A percentile compares a stretch with the other conserved stretches of the same genome.
Conservation (phyloP, 1,284 basidiomycete genomes). For the Sutorius eximius region DNA sequence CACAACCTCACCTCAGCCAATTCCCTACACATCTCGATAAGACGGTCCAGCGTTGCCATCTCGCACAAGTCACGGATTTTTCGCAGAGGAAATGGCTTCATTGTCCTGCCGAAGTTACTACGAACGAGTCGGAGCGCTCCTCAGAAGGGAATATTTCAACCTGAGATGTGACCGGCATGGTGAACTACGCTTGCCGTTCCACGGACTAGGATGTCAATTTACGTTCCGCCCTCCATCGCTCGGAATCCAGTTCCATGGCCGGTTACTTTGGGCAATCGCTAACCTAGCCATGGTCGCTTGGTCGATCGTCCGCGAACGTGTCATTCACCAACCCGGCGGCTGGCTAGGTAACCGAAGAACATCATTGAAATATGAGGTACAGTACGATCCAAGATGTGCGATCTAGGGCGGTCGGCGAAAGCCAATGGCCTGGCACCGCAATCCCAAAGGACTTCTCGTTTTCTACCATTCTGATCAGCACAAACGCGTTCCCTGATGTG, state of each 20-base stretch:
- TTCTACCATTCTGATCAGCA: not conserved
- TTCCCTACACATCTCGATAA: no score
- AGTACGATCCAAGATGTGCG: conserved; percentile 1
- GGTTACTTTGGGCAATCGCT: not conserved
- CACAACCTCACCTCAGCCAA: no score
- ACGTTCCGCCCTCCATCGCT: not conserved
- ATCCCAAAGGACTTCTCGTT: not conserved
- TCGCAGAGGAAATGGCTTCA: not conserved
- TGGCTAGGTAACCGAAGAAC: conserved; percentile 12
- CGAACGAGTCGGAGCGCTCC: not conserved
- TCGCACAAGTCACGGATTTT: no score
- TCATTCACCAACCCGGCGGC: conserved; percentile 1
- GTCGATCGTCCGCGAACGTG: not conserved
- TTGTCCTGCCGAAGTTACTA: not conserved
- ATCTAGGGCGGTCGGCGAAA: not conserved
- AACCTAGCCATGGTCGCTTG: not conserved
- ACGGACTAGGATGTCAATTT: not conserved
- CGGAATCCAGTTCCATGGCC: not conserved
- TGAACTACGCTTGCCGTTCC: no score
- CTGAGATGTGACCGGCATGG: not conserved
- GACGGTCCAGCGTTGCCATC: no score
- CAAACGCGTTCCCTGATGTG: conserved; percentile 4
- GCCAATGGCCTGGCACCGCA: not conserved
- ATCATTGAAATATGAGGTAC: not conserved
- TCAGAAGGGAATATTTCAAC: not conserved